Conservation (phyloP, 2,329 filamentous ascomycete genomes). For the Chrysosporium keratinophilum region DNA sequence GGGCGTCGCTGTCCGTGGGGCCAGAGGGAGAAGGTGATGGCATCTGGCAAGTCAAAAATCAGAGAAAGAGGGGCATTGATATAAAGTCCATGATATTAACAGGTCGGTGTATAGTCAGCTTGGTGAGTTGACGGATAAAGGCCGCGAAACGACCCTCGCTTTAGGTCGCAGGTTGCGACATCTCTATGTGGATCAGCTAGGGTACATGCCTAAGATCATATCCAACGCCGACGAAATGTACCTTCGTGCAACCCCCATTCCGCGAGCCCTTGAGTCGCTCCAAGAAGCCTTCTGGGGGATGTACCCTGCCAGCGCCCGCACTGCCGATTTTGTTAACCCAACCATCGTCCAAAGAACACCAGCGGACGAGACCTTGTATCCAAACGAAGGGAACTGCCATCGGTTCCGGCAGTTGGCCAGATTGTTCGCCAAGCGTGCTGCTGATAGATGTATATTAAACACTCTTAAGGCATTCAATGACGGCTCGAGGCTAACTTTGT, state of each 20-base stretch:
- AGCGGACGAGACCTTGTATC: conserved; percentile 67
- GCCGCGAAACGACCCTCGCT: conserved; percentile 59
- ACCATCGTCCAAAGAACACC: conserved; percentile 56
- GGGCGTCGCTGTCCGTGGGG: conserved; percentile 59
- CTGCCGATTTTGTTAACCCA: conserved; percentile 47
- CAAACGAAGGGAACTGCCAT: conserved; percentile 64
- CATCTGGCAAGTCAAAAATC: conserved; percentile 55
- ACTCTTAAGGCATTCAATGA: neutral
- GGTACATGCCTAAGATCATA: conserved; percentile 56
- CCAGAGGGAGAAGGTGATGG: conserved; percentile 61
- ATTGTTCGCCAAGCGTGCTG: conserved; percentile 61
- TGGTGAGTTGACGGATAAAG: conserved; percentile 64
- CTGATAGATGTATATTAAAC: conserved; percentile 48
- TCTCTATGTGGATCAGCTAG: conserved; percentile 65
- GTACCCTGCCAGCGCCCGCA: conserved; percentile 51
- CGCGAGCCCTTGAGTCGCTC: conserved; percentile 64
- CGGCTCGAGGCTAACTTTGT: neutral
- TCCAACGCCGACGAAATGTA: conserved; percentile 53
- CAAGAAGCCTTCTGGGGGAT: conserved; percentile 66
- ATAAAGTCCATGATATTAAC: neutral
- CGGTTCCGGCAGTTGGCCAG: conserved; percentile 59
- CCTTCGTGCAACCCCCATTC: conserved; percentile 62
- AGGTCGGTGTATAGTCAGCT: conserved; percentile 29
- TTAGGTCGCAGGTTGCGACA: conserved; percentile 57
- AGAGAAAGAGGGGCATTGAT: neutral